Evolutionary conservation across 116 monocot species (phyloP), one percentile per base, ranked within the genome.

Genomic region (Iris pallida): DNA sequence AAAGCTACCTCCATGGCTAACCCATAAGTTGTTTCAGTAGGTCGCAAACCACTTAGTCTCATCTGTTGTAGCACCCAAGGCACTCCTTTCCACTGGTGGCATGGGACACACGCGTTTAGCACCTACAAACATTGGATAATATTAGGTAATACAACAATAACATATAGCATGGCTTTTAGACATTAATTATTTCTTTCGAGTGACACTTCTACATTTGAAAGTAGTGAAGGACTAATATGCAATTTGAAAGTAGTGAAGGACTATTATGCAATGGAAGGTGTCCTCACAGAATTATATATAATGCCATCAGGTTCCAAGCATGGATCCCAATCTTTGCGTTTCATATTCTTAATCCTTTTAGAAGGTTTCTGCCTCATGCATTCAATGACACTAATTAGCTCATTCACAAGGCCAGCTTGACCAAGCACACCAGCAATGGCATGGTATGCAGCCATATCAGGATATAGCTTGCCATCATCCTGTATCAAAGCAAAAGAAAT

Each of bases 371-470:
- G 73, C 69, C 69, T 88, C 98, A 98, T 93, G 58, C 42, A 74
- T 60, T 90, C 88, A 58, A 98, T 70, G 55, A 90, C 70, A 41
- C 75, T 76, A 7, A 86, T 72, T 69, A 98, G 61, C 57, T 93
- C 88, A 71, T 86, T 83, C 62, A 93, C 79, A 68, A 93, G 71
- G 44, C 98, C 98, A 80, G 90, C 90, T 88, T 93, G 98, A 58
- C 98, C 98, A 44, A 98, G 93, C n/a, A 86, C 84, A 44, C 88
- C 93, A 67, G 98, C 87, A 78, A 98, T 90, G 57, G 78, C 71
- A 47, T 93, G 98, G 68, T 90, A 98, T 57, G 90, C 98, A 60
- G 88, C 81, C 93, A 98, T 87, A 80, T 98, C 98, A 76, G 98
- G 98, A 77, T 90, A 98, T 74, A 86, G 78, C 66, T 88, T 85